Base-by-base conservation (phyloP, 1,284 basidiomycete genomes). In the Afroboletus lepidellus region DNA sequence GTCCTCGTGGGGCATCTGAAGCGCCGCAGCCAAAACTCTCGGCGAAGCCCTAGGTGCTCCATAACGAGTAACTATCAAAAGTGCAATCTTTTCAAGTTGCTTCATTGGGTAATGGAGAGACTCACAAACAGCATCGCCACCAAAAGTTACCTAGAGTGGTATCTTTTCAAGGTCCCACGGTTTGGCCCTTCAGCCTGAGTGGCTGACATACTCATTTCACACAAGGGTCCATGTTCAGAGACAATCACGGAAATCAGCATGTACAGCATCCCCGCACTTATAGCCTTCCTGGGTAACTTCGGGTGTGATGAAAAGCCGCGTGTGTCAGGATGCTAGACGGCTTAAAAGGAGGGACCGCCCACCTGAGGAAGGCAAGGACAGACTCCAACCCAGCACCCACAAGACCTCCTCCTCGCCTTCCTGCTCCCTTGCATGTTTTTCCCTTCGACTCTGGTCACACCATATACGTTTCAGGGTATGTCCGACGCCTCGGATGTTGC, bases 121-220 rank as follows among this genome's bases (percentile, higher is more conserved):
- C 53, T 37, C 30, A 51, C 51, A 24, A 3, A 46, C 16, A 1
- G 52, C 58, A 59, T 48, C 38, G 60, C 68, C 63, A 61, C 55
- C 7, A 0, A 43, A 42, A 60, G 38, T 67, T 70, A 46, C 65
- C 56, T 20, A 61, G 39, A 37, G 6, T 39, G 65, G 65, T 41
- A 69, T 47, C 25, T 55, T 56, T 52, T 30, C 3, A 0, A 24
- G 29, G 36, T 46, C 20, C 33, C 55, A 57, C 46, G 47, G 25
- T 44, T 18, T 24, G 9, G 16, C 36, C 41, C 34, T 15, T 43
- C 51, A 48, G 55, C 58, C 18, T 48, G 57, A 55, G 54, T 54
- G 45, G 64, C 64, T 69, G 66, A 69, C 64, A 53, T 53, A 69
- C 23, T 21, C 54, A 48, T 24, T 68, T 69, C 66, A 3, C 68